Evolutionary conservation across 2,329 filamentous ascomycete species (phyloP).

Genomic region (Neurospora sp.): DNA sequence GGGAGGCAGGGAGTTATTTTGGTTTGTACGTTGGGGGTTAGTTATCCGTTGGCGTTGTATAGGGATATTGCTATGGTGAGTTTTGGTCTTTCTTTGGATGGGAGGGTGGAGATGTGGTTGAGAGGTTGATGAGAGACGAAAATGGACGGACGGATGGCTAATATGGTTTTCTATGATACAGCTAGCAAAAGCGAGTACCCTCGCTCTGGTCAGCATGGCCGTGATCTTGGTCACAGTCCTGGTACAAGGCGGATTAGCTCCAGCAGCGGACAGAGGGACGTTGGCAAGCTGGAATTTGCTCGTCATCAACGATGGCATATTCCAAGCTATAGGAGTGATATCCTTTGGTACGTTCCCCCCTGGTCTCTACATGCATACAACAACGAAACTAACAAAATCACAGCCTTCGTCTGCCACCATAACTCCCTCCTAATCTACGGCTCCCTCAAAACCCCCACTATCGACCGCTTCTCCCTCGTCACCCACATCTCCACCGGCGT

Average conservation of each 20-base stretch:
- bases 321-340: slow-evolving; percentile 95
- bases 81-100: not conserved
- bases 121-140: not conserved
- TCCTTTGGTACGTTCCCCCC: slow-evolving; percentile 64
- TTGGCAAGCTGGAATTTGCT: slow-evolving; percentile 57
- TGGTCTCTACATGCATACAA: not conserved
- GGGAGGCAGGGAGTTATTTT: slow-evolving; percentile 77
- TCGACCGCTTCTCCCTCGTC: slow-evolving; percentile 87
- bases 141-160: not conserved
- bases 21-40: slow-evolving; percentile 77
- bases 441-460: slow-evolving; percentile 83
- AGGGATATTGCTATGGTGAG: slow-evolving; percentile 90
- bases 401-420: slow-evolving; percentile 69
- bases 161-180: slow-evolving; percentile 26
- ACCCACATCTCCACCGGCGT: slow-evolving; percentile 89
- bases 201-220: slow-evolving; percentile 87
- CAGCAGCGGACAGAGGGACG: slow-evolving; percentile 60
- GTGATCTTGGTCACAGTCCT: slow-evolving; percentile 84
- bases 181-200: slow-evolving; percentile 90
- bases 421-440: slow-evolving; percentile 97
- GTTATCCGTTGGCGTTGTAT: slow-evolving; percentile 86
- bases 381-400: not conserved
- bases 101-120: not conserved
- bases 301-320: slow-evolving; percentile 77
- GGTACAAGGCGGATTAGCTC: slow-evolving; percentile 69